Evolutionary conservation across 352 stramenopile genomes (phyloP), one percentile per base, ranked within the genome.

Genomic region (Phytopythium helicoides): DNA sequence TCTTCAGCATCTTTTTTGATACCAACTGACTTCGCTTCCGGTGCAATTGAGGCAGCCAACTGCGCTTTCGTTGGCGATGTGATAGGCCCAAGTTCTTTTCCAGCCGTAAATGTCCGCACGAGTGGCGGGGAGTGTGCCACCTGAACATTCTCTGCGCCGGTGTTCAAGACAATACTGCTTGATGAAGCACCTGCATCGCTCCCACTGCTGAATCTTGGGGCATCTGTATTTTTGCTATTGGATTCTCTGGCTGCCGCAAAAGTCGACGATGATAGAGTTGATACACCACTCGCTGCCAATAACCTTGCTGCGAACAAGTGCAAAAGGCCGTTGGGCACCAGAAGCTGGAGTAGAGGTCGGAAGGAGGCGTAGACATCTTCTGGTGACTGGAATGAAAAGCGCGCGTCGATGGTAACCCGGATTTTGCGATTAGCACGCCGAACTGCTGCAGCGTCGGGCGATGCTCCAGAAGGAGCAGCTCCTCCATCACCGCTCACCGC

Each of bases 251-350:
- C 34, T 19, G 25, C 25, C n/a, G 23, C 8, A 4, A 50, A 0
- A 26, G 16, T 16, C n/a, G 44, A 50, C 14, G 44, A 50, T 9
- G 26, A 26, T 3, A 50, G 6, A 1, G 7, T 28, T n/a, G 44
- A 50, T 19, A 25, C 9, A n/a, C 44, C 44, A 21, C 44, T 18
- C n/a, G 37, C 26, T 2, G 44, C 44, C 6, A 31, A 10, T 2
- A 39, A 11, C 3, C 26, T 22, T 5, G 26, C 51, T 18, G 56
- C 48, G 2, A 62, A 47, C 38, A 48, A 65, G 2, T 61, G 59
- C 1, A 80, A 39, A 31, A 75, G 62, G 0, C 76, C 76, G 15
- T 87, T 87, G 1, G 76, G 62, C 15, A 85, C 65, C 22, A 87
- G 54, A 10, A 87, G 64, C 50, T 84, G 74, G 3, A 87, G 42